Conservation (phyloP, 106 monocot genomes). For the Acorus calamus region DNA sequence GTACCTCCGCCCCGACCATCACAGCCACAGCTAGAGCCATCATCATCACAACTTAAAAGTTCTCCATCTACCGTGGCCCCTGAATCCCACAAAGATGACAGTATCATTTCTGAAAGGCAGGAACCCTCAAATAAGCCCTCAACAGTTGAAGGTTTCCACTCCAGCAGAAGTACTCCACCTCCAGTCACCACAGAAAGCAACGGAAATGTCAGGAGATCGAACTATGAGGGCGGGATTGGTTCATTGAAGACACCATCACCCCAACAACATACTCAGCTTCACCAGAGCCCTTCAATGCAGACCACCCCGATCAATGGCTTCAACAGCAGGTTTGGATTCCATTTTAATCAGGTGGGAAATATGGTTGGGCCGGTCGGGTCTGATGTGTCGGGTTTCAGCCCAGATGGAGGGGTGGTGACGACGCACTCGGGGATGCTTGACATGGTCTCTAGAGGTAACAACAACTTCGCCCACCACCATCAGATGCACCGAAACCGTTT, state of each 20-base stretch:
- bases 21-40: neutral
- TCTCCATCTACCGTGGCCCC: neutral
- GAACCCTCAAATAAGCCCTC: neutral
- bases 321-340: neutral
- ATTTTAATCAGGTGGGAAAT: neutral
- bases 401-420: neutral
- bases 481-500: neutral
- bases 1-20: neutral
- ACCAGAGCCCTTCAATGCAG: neutral
- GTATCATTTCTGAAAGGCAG: neutral
- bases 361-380: neutral
- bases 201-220: neutral
- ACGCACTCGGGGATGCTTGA: neutral
- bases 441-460: slow-evolving; percentile 7
- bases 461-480: slow-evolving; percentile 5
- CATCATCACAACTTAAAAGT: slow-evolving; percentile 2
- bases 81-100: neutral
- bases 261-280: neutral
- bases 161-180: neutral
- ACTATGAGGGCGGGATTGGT: slow-evolving; percentile 1
- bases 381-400: no score
- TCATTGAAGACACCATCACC: slow-evolving; percentile 1
- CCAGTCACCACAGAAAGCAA: neutral
- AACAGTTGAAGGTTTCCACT: neutral
- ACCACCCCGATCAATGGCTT: slow-evolving; percentile 4